Base-by-base conservation (phyloP, 2,329 filamentous ascomycete genomes). In the Ascochyta lentis region DNA sequence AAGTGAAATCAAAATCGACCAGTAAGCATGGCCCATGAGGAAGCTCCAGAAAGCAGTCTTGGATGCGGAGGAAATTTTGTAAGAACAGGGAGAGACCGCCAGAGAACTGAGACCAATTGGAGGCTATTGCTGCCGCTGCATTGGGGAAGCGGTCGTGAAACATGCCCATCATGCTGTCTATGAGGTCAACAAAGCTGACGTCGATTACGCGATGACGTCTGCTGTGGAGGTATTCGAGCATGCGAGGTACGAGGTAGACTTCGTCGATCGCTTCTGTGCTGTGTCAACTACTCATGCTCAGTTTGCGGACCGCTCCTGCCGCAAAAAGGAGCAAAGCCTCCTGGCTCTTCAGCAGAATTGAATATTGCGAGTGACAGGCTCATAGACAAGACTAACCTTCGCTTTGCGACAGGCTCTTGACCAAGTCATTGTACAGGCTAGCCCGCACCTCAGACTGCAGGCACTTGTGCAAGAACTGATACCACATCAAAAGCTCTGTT, bases 401-500 rank as follows among this genome's bases (percentile, higher is more conserved):
- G 10, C 29, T 49, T 19, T 24, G 29, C 23, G 42, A 12, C 1
- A 58, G 12, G 12, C 26, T 16, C 9, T 35, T 12, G 22, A 58
- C 38, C 13, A 58, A 8, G 7, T 23, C 26, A 1, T 49, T 26
- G 50, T 15, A 27, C n/a, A 58, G 27, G 24, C 23, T 27, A 4
- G 12, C 27, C 22, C 24, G 29, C 10, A 42, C 37, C 38, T 49
- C 44, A 33, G 46, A 34, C 34, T 43, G 39, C 3, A 57, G 19
- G 23, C 40, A 45, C 2, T 23, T 16, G 9, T 49, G 29, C 10
- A 76, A 65, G 16, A 68, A 42, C 2, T 55, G 55, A 35, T 76
- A 70, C 75, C 73, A 77, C 29, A 65, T 58, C 3, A 45, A 27
- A 38, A 77, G 52, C 49, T 77, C 75, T 9, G 47, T 22, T 26